Percentiles rank a stretch among this genome's conserved stretches.
Evolutionary conservation across 2,329 filamentous ascomycete genomes (phyloP).

Genomic region (Ophiostoma australiae): DNA sequence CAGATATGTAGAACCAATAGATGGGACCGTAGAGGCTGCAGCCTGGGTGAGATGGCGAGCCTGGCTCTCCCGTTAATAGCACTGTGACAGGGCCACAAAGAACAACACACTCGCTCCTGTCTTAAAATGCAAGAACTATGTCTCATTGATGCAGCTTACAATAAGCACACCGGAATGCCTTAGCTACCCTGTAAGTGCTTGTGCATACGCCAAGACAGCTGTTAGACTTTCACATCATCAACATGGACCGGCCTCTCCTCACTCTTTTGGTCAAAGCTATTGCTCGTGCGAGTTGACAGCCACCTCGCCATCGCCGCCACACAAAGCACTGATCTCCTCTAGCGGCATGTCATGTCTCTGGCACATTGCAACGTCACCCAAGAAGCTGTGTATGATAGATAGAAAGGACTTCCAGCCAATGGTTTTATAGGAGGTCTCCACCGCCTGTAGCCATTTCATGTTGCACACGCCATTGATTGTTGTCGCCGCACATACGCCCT

Average conservation of each 20-base stretch:
- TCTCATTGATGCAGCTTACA: too few species aligned
- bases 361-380: not conserved
- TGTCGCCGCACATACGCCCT: constrained; percentile 1
- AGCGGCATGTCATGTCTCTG: not conserved
- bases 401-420: constrained; percentile 6
- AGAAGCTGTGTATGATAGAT: not conserved
- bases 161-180: too few species aligned
- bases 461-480: not conserved
- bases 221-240: not conserved
- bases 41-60: too few species aligned
- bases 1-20: not conserved
- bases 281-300: not conserved
- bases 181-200: not conserved
- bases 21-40: too few species aligned
- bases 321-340: not conserved
- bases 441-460: not conserved
- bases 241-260: not conserved
- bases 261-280: not conserved
- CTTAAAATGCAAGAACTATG: too few species aligned
- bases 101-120: too few species aligned
- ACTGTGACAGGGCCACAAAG: too few species aligned
- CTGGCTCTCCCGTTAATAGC: too few species aligned
- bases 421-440: not conserved
- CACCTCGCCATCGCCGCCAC: not conserved
- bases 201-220: not conserved